phyloP scores from a whole-genome alignment of 2,329 filamentous ascomycete species.

The Paraphoma sp. region DNA sequence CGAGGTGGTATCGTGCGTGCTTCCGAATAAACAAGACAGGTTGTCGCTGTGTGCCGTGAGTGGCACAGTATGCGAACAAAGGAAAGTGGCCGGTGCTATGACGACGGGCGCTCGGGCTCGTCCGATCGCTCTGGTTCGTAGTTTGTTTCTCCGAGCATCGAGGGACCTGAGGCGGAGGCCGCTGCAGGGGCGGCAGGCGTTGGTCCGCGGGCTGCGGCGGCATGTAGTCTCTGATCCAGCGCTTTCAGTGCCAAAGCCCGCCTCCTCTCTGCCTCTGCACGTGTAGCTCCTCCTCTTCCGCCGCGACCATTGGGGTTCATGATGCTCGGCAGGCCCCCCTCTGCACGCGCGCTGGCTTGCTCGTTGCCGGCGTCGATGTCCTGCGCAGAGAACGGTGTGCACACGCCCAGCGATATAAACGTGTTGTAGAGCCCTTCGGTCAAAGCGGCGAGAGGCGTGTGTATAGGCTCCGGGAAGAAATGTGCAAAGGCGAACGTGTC shows the following conservation, averaged over 20 bases:
- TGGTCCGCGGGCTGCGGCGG: constrained; percentile 66
- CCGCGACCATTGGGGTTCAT: constrained; percentile 58
- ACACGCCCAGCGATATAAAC: constrained; percentile 77
- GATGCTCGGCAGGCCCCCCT: constrained; percentile 66
- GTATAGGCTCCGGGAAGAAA: constrained; percentile 87
- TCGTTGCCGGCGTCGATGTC: constrained; percentile 78
- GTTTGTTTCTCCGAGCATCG: constrained; percentile 50
- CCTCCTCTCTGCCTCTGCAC: constrained; percentile 90
- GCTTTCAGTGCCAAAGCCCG: constrained; percentile 89
- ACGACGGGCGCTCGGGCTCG: constrained; percentile 24
- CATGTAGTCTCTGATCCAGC: constrained; percentile 87
- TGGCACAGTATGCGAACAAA: not conserved
- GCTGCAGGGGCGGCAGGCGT: constrained; percentile 52
- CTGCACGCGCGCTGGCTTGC: constrained; percentile 70
- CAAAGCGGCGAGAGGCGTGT: constrained; percentile 77
- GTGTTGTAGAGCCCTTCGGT: constrained; percentile 76
- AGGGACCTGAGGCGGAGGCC: constrained; percentile 32
- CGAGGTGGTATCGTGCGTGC: constrained; percentile 33
- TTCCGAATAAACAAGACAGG: constrained; percentile 16
- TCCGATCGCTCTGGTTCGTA: constrained; percentile 51
- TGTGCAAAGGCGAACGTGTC: constrained; percentile 96
- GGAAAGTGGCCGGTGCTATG: constrained; percentile 11
- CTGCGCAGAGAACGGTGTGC: constrained; percentile 83
- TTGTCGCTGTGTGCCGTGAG: constrained; percentile 3
- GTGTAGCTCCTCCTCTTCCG: constrained; percentile 66